Evolutionary conservation across 306 rosid species (phyloP).

Genomic region (Boehmeria nivea): DNA sequence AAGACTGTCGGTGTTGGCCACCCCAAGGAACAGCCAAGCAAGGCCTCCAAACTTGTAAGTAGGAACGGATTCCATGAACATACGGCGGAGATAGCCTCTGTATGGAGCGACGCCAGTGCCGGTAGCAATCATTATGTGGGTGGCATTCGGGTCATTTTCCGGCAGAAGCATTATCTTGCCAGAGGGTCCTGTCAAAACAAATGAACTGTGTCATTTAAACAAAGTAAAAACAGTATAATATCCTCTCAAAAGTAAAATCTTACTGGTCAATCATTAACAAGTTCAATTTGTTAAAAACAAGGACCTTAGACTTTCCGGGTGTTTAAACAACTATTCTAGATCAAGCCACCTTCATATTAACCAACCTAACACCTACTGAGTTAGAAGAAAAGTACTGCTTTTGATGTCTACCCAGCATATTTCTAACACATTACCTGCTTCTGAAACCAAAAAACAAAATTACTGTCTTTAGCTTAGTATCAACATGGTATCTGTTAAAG

Average conservation of each 20-base stretch:
- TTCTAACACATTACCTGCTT: too few relatives aligned
- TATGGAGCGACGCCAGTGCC: constrained; percentile 97
- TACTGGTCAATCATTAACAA: neutral
- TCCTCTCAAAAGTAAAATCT: neutral
- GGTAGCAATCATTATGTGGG: constrained; percentile 95
- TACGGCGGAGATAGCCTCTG: constrained; percentile 92
- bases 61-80: constrained; percentile 92
- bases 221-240: neutral
- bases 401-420: too few relatives aligned
- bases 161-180: constrained; percentile 99
- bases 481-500: too few relatives aligned
- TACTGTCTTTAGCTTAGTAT: too few relatives aligned
- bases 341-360: too few relatives aligned
- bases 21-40: constrained; percentile 97
- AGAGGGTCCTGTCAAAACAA: constrained; percentile 66
- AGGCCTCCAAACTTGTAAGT: constrained; percentile 78
- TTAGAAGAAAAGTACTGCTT: too few relatives aligned
- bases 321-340: neutral
- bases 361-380: too few relatives aligned
- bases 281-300: neutral
- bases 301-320: neutral
- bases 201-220: neutral
- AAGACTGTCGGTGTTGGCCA: constrained; percentile 79
- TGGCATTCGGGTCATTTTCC: constrained; percentile 83
- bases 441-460: too few relatives aligned